These are phyloP conservation scores for Corylus avellana DNA, from an alignment of 306 rosid species.

Conservation along the genomic window DNA sequence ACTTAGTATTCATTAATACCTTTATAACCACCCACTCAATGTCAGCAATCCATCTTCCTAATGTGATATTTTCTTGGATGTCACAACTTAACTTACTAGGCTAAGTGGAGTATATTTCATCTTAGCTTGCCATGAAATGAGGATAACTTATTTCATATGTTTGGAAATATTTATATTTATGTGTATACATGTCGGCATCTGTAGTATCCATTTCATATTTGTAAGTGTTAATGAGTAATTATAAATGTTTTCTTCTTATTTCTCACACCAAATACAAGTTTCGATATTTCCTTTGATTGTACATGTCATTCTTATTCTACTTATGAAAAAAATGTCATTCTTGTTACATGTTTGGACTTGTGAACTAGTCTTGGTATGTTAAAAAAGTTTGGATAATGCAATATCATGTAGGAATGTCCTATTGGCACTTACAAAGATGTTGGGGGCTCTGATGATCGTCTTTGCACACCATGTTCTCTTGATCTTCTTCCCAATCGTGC, in stretches of 20 bases:
- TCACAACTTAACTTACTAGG: not conserved
- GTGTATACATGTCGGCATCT: not conserved
- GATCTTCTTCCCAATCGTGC: conserved; percentile 95
- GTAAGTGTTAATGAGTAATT: not conserved
- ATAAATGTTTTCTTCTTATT: not conserved
- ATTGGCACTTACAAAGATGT: conserved; percentile 86
- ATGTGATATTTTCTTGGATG: too few species aligned
- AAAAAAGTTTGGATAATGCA: conserved; percentile 19
- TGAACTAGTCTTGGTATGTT: not conserved
- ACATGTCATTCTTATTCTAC: not conserved
- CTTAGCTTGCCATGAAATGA: not conserved
- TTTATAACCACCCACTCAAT: too few species aligned
- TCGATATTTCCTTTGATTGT: conserved; percentile 11
- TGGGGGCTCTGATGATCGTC: conserved; percentile 74
- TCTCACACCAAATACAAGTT: not conserved
- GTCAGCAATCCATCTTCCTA: too few species aligned
- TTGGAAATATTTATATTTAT: not conserved
- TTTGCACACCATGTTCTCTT: conserved; percentile 87
- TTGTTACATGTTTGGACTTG: not conserved
- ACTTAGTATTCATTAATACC: too few species aligned
- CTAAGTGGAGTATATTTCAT: not conserved
- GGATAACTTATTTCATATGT: not conserved
- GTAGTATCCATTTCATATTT: not conserved
- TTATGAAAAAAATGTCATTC: too few species aligned
- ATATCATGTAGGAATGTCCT: conserved; percentile 82